phyloP scores from a whole-genome alignment of 306 rosid species.

The Trifolium pratense region DNA sequence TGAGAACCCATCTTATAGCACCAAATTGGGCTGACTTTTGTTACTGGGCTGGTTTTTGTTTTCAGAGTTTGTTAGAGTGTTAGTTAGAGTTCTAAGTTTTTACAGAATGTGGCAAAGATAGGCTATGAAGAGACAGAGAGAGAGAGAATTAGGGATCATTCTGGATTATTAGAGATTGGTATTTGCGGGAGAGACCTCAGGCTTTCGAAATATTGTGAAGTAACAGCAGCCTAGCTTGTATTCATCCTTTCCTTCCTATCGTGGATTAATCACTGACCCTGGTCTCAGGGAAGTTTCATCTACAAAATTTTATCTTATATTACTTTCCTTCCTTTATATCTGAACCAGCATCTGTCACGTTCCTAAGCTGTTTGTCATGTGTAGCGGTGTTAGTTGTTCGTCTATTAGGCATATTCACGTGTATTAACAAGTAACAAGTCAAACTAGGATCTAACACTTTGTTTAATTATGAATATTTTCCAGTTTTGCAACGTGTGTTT shows the following conservation, averaged over 20 bases:
- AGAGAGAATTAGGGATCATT: background rate
- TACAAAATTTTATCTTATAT: background rate
- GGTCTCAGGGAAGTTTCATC: background rate
- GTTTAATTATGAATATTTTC: slow-evolving; percentile 33
- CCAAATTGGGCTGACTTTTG: background rate
- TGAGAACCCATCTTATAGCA: background rate
- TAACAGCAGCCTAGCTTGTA: background rate
- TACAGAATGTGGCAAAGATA: background rate
- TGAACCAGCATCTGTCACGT: background rate
- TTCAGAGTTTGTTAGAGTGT: background rate
- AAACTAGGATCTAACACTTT: slow-evolving; percentile 23
- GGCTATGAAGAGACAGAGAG: background rate
- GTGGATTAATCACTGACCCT: background rate
- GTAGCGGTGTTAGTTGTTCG: slow-evolving; percentile 16
- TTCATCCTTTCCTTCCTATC: slow-evolving; percentile 1
- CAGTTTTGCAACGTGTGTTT: slow-evolving; percentile 21
- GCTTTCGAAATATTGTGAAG: background rate
- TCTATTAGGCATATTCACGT: background rate
- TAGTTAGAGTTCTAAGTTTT: background rate
- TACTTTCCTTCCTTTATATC: background rate
- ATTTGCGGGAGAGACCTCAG: background rate
- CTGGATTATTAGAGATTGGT: background rate
- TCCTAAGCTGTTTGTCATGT: slow-evolving; percentile 1
- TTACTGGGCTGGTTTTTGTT: background rate
- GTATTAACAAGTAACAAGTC: slow-evolving; percentile 1